Evolutionary conservation across 345 rosid species (phyloP).

Genomic region (Salix caprea): DNA sequence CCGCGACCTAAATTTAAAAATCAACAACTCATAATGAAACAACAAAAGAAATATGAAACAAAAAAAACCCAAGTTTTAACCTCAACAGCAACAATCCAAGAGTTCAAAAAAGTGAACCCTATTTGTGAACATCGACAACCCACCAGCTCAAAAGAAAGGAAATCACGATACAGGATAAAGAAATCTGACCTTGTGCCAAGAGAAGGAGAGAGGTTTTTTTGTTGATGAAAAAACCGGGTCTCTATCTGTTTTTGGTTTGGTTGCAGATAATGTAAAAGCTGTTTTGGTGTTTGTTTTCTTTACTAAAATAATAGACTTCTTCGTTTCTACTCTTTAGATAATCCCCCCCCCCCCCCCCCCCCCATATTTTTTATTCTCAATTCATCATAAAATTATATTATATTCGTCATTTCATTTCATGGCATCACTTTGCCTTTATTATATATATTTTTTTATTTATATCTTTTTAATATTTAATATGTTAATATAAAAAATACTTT

Average conservation of each 20-base stretch:
- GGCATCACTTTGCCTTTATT: too few species aligned
- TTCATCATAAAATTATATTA: too few species aligned
- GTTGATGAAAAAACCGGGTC: conserved; percentile 2
- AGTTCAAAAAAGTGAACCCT: neutral
- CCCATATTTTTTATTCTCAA: too few species aligned
- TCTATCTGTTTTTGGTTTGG: neutral
- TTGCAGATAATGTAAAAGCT: neutral
- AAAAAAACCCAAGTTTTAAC: neutral
- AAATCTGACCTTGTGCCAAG: neutral
- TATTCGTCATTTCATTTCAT: too few species aligned
- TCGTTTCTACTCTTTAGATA: too few species aligned
- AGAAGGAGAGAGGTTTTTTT: neutral
- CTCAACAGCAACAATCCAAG: neutral
- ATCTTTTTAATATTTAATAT: too few species aligned
- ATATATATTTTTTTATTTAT: too few species aligned
- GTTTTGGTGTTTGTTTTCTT: neutral
- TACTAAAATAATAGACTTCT: neutral
- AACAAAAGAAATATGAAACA: too few species aligned
- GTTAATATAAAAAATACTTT: too few species aligned
- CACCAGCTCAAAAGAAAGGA: neutral
- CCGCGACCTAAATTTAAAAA: neutral
- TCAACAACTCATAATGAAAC: neutral
- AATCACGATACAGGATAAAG: neutral
- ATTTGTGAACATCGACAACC: neutral
- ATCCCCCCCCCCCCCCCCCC: too few species aligned